Evolutionary conservation across 192 early-diverging fungal genomes (phyloP).

Genomic region (Podila horticola): DNA sequence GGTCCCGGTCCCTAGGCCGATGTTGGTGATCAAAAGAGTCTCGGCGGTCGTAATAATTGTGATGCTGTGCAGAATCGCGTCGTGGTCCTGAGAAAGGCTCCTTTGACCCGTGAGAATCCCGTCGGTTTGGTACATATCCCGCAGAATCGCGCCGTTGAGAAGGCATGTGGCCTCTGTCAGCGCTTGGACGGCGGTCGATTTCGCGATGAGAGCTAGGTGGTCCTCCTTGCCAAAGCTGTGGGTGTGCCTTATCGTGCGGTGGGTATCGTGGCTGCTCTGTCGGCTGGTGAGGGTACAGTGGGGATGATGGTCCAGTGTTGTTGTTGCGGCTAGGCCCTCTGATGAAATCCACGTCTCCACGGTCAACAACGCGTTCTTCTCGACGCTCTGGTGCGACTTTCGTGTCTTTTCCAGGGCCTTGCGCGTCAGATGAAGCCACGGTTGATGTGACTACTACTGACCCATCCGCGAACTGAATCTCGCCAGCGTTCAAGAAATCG

Average conservation of each 20-base stretch:
- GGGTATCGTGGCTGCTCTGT: conserved; percentile 14
- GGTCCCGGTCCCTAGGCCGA: not conserved
- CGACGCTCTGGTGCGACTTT: not conserved
- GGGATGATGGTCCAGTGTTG: conserved; percentile 7
- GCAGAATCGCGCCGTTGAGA: conserved; percentile 37
- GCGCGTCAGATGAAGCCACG: not conserved
- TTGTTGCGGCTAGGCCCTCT: conserved; percentile 25
- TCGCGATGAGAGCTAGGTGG: not conserved
- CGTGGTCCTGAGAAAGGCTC: conserved; percentile 20
- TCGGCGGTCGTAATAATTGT: conserved; percentile 10
- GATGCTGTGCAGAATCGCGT: conserved; percentile 10
- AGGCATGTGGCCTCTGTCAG: conserved; percentile 11
- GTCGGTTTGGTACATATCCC: conserved; percentile 21
- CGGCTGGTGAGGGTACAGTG: conserved; percentile 7
- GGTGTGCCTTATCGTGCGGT: conserved; percentile 20
- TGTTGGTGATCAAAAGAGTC: conserved; percentile 12
- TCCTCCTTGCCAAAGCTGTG: conserved; percentile 22
- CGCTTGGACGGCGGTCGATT: conserved; percentile 22
- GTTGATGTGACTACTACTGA: conserved; percentile 40
- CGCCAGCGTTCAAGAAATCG: conserved; percentile 44
- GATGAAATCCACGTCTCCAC: conserved; percentile 41
- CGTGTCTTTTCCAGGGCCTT: not conserved
- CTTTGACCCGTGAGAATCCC: conserved; percentile 28
- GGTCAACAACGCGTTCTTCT: conserved; percentile 31
- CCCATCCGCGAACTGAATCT: conserved; percentile 45